A percentile compares a stretch with the other conserved stretches of the same genome.
Conservation (phyloP, 768 basidiomycete species). For the Tylopilus felleus region DNA sequence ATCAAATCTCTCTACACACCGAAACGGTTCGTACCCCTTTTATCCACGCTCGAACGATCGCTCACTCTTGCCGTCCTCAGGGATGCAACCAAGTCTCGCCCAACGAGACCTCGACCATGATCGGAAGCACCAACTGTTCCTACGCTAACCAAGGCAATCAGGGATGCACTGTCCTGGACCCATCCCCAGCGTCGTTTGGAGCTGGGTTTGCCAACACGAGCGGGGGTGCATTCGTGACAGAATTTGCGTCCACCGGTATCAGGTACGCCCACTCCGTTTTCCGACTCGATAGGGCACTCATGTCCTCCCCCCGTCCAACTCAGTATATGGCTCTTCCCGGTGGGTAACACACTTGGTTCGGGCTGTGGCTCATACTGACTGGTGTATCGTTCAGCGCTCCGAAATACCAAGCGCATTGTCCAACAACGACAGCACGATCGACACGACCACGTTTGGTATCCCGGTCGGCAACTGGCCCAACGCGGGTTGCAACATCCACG, state of each 20-base stretch:
- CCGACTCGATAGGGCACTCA: no score
- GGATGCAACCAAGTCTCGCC: no score
- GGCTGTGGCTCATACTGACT: not conserved
- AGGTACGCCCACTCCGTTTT: slow-evolving; percentile 42
- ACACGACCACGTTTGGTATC: slow-evolving; percentile 57
- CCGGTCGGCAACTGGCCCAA: slow-evolving; percentile 69
- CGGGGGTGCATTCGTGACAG: slow-evolving; percentile 78
- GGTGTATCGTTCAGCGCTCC: no score
- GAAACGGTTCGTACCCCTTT: slow-evolving; percentile 36
- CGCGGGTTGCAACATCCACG: slow-evolving; percentile 46
- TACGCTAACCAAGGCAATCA: slow-evolving; percentile 51
- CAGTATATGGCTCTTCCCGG: slow-evolving; percentile 30
- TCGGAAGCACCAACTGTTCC: slow-evolving; percentile 59
- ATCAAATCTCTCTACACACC: slow-evolving; percentile 63
- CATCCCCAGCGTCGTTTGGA: slow-evolving; percentile 57
- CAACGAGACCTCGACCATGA: slow-evolving; percentile 46
- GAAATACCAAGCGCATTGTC: slow-evolving; percentile 31
- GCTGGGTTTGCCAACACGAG: slow-evolving; percentile 59
- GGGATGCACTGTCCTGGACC: slow-evolving; percentile 64
- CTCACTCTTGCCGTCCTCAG: slow-evolving; percentile 13
- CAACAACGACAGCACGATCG: slow-evolving; percentile 46
- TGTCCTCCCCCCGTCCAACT: not conserved
- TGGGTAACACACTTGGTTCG: slow-evolving; percentile 6
- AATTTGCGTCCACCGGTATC: slow-evolving; percentile 62
- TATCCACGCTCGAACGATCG: not conserved